These are phyloP conservation scores for Gnomoniopsis sp. DNA, from an alignment of 2,329 filamentous ascomycete genomes.

Conservation along the genomic window DNA sequence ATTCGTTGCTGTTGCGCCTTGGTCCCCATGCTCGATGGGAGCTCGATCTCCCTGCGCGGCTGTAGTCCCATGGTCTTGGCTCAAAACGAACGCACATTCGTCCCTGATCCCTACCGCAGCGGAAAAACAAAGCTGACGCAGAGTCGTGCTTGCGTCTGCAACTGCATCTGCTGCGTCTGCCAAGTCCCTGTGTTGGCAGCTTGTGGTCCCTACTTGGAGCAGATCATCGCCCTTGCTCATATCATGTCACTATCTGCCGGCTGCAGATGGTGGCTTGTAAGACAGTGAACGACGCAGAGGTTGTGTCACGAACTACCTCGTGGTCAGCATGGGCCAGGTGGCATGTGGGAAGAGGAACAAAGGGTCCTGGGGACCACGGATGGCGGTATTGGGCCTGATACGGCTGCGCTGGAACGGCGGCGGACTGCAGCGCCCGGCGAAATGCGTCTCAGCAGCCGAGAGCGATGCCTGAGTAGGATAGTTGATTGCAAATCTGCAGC, in stretches of 20 bases:
- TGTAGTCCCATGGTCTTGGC: not conserved
- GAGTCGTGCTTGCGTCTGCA: not conserved
- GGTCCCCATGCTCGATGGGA: not conserved
- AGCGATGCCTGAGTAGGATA: too few species aligned
- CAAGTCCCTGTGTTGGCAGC: not conserved
- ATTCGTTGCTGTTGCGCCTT: not conserved
- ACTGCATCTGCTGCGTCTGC: not conserved
- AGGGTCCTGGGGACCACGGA: not conserved
- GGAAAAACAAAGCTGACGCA: constrained; percentile 10
- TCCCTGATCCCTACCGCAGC: constrained; percentile 11
- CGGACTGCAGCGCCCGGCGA: not conserved
- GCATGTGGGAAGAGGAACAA: not conserved
- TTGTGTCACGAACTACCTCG: not conserved
- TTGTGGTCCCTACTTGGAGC: too few species aligned
- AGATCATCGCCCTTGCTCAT: not conserved
- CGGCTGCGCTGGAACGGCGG: not conserved
- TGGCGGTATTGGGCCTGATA: not conserved
- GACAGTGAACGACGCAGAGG: not conserved
- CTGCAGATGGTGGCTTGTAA: not conserved
- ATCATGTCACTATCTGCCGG: not conserved
- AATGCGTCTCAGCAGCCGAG: not conserved
- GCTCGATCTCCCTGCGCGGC: not conserved
- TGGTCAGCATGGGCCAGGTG: not conserved
- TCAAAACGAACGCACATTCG: constrained; percentile 1
- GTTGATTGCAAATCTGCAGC: too few species aligned